Evolutionary conservation across 2,329 filamentous ascomycete species (phyloP).

Genomic region (Beauveria australis): DNA sequence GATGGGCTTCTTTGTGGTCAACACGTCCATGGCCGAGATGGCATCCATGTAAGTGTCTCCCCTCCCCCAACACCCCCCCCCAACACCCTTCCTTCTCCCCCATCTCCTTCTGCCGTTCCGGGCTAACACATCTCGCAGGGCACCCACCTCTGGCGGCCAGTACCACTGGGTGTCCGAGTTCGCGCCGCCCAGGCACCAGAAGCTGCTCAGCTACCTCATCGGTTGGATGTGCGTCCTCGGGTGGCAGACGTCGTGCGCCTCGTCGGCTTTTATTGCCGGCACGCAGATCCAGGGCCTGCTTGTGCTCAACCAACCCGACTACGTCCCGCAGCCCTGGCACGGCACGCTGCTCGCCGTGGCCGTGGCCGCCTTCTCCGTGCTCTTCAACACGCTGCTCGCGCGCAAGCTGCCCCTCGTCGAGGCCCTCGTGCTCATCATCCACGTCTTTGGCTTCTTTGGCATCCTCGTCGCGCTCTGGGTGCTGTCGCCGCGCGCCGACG

Average conservation of each 20-base stretch:
- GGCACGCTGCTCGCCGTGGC: slow-evolving; percentile 35
- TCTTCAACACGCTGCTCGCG: slow-evolving; percentile 37
- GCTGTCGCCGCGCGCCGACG: slow-evolving; percentile 22
- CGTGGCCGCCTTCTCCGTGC: slow-evolving; percentile 29
- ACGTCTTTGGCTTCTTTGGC: slow-evolving; percentile 18
- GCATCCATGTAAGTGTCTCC: slow-evolving; percentile 31
- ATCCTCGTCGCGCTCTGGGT: slow-evolving; percentile 32
- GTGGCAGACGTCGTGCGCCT: slow-evolving; percentile 35
- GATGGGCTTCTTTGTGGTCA: slow-evolving; percentile 30
- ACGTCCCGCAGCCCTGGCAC: slow-evolving; percentile 31
- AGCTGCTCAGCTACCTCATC: slow-evolving; percentile 43
- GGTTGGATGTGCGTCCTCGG: slow-evolving; percentile 38
- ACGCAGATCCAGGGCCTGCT: slow-evolving; percentile 37
- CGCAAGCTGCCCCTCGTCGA: slow-evolving; percentile 33
- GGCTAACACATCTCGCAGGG: slow-evolving; percentile 21
- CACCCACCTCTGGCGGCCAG: slow-evolving; percentile 48
- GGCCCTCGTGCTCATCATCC: slow-evolving; percentile 33
- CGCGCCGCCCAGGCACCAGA: slow-evolving; percentile 38
- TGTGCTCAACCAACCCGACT: slow-evolving; percentile 27
- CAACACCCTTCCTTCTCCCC: no score
- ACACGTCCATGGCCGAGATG: slow-evolving; percentile 40
- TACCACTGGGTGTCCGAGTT: slow-evolving; percentile 28
- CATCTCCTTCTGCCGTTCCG: no score
- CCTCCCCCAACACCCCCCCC: no score
- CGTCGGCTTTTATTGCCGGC: slow-evolving; percentile 32